Evolutionary conservation across 148 eudicot species (phyloP).

Genomic region (Nepenthes gracilis): DNA sequence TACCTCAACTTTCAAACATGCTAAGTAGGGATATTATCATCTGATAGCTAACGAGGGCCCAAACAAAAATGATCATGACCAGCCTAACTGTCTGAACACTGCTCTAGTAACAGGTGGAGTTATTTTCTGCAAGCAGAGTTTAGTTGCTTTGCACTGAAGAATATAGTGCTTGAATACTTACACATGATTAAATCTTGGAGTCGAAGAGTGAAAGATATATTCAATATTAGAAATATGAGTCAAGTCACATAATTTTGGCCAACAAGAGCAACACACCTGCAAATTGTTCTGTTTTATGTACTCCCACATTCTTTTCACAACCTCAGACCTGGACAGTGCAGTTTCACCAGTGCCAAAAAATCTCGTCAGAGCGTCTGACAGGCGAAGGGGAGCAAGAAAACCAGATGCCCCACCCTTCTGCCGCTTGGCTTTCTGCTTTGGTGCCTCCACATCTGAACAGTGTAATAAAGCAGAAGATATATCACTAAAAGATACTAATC

Average conservation of each 20-base stretch:
- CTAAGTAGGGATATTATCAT: too few species aligned
- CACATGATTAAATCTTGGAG: not conserved
- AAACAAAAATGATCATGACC: too few species aligned
- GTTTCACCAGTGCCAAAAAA: constrained; percentile 54
- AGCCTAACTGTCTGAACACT: too few species aligned
- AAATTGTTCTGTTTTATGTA: constrained; percentile 44
- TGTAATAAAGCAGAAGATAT: not conserved
- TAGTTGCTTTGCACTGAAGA: too few species aligned
- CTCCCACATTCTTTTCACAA: constrained; percentile 49
- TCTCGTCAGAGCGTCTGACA: constrained; percentile 41
- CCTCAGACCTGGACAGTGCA: constrained; percentile 30
- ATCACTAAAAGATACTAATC: not conserved
- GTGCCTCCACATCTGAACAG: constrained; percentile 19
- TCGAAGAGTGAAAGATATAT: not conserved
- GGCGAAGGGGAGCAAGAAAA: constrained; percentile 29
- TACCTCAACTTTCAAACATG: too few species aligned
- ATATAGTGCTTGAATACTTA: not conserved
- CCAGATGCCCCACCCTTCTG: constrained; percentile 30
- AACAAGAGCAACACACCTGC: constrained; percentile 27
- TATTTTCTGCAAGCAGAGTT: too few species aligned
- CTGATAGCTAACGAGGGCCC: too few species aligned
- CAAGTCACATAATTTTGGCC: not conserved
- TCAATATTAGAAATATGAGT: not conserved
- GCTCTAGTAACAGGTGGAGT: too few species aligned
- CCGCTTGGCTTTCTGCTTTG: constrained; percentile 24